Evolutionary conservation across 2,329 filamentous ascomycete species (phyloP), one percentile per base, ranked within the genome.

Genomic region (Dothideomycetes sp.): DNA sequence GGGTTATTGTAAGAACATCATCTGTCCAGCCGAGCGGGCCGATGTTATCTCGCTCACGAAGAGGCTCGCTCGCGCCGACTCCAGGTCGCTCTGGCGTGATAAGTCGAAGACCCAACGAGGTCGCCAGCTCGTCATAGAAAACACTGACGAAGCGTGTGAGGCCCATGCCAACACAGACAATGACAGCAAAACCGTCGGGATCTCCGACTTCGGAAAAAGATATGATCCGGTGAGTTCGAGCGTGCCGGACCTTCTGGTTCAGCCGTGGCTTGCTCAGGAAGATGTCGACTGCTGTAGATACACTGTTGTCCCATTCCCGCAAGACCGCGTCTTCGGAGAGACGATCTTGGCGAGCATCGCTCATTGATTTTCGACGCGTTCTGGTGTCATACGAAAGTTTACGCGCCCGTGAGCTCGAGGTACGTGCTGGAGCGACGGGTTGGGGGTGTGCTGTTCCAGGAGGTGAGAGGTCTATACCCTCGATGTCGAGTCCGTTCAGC

Each of bases 81-180:
- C 91, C 91, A 41, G 91, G 91, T 39, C 91, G 78, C 60, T 98
- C 91, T 5, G 89, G 83, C 0, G 91, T 96, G 50, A 98, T 94
- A 37, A 98, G 71, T 15, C 91, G 78, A 43, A 98, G 64, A 59
- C 86, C 91, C 45, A 98, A 67, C 1, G 88, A 94, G 54, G 84
- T 67, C 2, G 91, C 91, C 39, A 98, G 69, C 60, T 98, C 91
- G 58, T 98, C 91, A 57, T 96, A 98, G 58, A 98, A 98, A 0
- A 88, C 87, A 46, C 86, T 95, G 45, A 98, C 84, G 58, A 91
- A 98, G 61, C 91, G 77, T 9, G 91, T 98, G 53, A 98, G 64
- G 0, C 91, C 91, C 91, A 98, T 98, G 15, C 91, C 91, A 3
- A 98, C 87, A 54, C 91, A 98, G 58, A 91, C 93, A 51, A 98